A percentile compares a stretch with the other conserved stretches of the same genome.
Evolutionary conservation across 139 green algal genomes (phyloP).

Genomic region (Micractinium sp.): DNA sequence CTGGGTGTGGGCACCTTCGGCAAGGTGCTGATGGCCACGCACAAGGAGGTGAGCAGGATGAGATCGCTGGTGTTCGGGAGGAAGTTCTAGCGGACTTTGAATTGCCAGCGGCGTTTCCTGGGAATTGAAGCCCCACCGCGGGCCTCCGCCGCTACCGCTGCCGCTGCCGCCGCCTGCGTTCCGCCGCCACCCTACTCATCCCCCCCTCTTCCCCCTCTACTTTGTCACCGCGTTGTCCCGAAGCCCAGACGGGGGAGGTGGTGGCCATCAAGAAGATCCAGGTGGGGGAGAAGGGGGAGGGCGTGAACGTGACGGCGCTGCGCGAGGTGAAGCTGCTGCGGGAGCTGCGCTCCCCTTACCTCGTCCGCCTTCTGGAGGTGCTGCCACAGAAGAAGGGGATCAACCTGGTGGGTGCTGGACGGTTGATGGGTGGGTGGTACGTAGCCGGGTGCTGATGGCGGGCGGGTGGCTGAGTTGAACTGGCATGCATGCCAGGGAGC

Average conservation of each 20-base stretch:
- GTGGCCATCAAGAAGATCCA: constrained; percentile 93
- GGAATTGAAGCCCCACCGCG: background rate
- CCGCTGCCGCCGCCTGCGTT: background rate
- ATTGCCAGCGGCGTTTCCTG: background rate
- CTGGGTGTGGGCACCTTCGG: constrained; percentile 83
- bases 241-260: constrained; percentile 77
- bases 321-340: constrained; percentile 92
- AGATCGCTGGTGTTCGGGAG: too few relatives aligned
- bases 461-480: background rate
- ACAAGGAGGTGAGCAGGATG: constrained; percentile 76
- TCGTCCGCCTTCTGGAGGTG: constrained; percentile 85
- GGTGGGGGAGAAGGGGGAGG: constrained; percentile 67
- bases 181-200: background rate
- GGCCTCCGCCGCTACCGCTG: background rate
- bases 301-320: constrained; percentile 88
- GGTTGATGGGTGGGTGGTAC: background rate
- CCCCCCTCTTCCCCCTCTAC: background rate
- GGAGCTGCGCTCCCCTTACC: constrained; percentile 79
- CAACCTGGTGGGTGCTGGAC: constrained; percentile 56
- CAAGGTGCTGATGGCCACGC: constrained; percentile 76
- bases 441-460: background rate
- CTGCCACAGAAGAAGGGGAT: constrained; percentile 74
- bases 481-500: background rate
- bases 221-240: too few relatives aligned
- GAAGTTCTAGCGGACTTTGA: background rate